phyloP scores from a whole-genome alignment of 1,284 basidiomycete species.

The Trichosporon inkin region DNA sequence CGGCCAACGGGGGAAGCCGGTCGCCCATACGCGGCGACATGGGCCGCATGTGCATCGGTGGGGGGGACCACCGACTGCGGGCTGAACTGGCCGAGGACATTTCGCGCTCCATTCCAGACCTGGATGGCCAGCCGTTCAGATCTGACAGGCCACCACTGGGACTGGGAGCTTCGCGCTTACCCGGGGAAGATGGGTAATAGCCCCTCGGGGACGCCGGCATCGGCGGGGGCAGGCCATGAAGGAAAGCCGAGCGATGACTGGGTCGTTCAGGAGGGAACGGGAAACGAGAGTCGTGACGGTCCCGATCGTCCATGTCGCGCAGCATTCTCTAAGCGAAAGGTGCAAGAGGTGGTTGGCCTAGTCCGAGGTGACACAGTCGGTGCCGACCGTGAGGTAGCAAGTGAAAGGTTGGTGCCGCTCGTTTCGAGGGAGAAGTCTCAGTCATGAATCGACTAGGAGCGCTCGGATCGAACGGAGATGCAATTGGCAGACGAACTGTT shows the following conservation, averaged over 20 bases:
- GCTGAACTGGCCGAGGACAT: slow-evolving; percentile 9
- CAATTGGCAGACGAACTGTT: background rate
- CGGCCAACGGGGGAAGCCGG: slow-evolving; percentile 25
- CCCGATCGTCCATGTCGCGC: slow-evolving; percentile 14
- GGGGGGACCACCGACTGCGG: slow-evolving; percentile 14
- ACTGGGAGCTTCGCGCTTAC: slow-evolving; percentile 14
- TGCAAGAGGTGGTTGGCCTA: background rate
- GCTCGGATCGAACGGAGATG: too few species aligned
- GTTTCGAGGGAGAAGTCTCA: too few species aligned
- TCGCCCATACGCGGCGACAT: slow-evolving; percentile 16
- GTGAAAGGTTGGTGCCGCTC: too few species aligned
- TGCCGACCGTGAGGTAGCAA: background rate
- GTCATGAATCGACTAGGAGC: too few species aligned
- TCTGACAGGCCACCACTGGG: slow-evolving; percentile 22
- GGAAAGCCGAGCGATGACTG: slow-evolving; percentile 16
- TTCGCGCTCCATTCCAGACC: slow-evolving; percentile 13
- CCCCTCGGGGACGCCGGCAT: slow-evolving; percentile 10
- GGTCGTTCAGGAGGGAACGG: slow-evolving; percentile 11
- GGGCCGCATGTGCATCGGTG: slow-evolving; percentile 12
- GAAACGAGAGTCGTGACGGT: slow-evolving; percentile 13
- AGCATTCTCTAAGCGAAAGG: background rate
- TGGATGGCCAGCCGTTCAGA: slow-evolving; percentile 21
- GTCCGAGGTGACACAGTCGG: background rate
- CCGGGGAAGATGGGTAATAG: slow-evolving; percentile 21
- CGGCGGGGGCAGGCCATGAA: slow-evolving; percentile 25